Evolutionary conservation across 176 grass and related monocot species (phyloP), one percentile per base, ranked within the genome.

Genomic region (Cenchrus americanus): DNA sequence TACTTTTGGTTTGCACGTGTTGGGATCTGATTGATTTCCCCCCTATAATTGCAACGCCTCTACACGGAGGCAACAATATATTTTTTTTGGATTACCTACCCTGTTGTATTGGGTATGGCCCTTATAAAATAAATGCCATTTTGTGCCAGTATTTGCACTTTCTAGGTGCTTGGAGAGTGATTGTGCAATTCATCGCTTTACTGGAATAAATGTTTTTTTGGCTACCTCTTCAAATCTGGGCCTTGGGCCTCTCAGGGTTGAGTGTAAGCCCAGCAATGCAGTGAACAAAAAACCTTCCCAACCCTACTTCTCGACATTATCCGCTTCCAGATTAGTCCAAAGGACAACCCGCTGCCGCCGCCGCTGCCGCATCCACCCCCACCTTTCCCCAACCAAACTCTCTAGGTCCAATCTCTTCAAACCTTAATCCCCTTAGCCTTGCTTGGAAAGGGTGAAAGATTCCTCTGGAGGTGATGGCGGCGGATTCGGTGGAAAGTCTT

Each of bases 331-430:
- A 44, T 24, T 71, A 42, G 43, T 66, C 83, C 65, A 78, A 22
- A 85, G 34, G 34, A 61, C 15, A 58, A 50, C 60, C 63, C 14
- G 15, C 53, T 6, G 53, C 53, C 53, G 53, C 53, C 18, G 17
- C 53, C 53, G 5, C 53, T 6, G 17, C 53, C 53, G 5, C 4
- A 3, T 37, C 18, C 18, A 18, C 53, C 18, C 53, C 18, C 57
- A 22, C 8, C 19, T 23, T 49, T 69, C 63, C 82, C 49, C 8
- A 14, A 69, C 50, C 83, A 85, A 34, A 67, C 52, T 32, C 32
- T 18, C 58, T 66, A 55, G 47, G 65, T 53, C 24, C 58, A 86
- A 80, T 71, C 77, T 57, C 64, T 78, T 70, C 74, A 78, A 78
- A 70, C 42, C 52, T 41, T 41, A 40, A 41, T 50, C 65, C 63